Percentiles rank a stretch among this genome's conserved stretches.
phyloP scores from a whole-genome alignment of 192 early-diverging fungal genomes.

The Neocallimastix lanati region DNA sequence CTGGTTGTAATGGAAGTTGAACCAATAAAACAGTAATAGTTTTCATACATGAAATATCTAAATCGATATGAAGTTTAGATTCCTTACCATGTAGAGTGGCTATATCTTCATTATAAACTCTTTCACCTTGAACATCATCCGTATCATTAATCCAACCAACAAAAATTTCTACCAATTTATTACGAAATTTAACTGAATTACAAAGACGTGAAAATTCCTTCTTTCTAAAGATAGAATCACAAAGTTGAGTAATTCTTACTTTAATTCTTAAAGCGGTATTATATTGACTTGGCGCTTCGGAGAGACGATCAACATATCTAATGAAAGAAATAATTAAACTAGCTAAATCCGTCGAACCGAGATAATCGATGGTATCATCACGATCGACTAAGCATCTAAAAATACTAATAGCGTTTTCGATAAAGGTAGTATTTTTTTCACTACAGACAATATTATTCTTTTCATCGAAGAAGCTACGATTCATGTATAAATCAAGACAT shows the following conservation, averaged over 20 bases:
- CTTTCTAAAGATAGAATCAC: slow-evolving; percentile 52
- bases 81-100: not conserved
- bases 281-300: slow-evolving; percentile 5
- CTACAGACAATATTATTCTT: slow-evolving; percentile 33
- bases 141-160: slow-evolving; percentile 48
- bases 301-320: slow-evolving; percentile 46
- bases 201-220: slow-evolving; percentile 52
- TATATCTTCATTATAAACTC: not conserved
- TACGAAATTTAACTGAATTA: slow-evolving; percentile 54
- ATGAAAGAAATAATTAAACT: slow-evolving; percentile 44
- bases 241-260: slow-evolving; percentile 55
- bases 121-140: not conserved
- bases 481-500: slow-evolving; percentile 26
- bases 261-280: slow-evolving; percentile 44
- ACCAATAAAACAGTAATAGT: slow-evolving; percentile 48
- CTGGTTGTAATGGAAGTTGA: slow-evolving; percentile 53
- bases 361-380: slow-evolving; percentile 26
- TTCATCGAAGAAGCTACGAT: slow-evolving; percentile 35
- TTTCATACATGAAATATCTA: slow-evolving; percentile 61
- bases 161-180: slow-evolving; percentile 49
- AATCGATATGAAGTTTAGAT: slow-evolving; percentile 48
- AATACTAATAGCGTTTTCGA: slow-evolving; percentile 55
- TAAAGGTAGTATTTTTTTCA: slow-evolving; percentile 48
- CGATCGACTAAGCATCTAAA: slow-evolving; percentile 56
- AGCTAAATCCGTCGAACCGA: slow-evolving; percentile 50